Evolutionary conservation across 129 eudicot species (phyloP).

Genomic region (Heracleum sosnowskyi): DNA sequence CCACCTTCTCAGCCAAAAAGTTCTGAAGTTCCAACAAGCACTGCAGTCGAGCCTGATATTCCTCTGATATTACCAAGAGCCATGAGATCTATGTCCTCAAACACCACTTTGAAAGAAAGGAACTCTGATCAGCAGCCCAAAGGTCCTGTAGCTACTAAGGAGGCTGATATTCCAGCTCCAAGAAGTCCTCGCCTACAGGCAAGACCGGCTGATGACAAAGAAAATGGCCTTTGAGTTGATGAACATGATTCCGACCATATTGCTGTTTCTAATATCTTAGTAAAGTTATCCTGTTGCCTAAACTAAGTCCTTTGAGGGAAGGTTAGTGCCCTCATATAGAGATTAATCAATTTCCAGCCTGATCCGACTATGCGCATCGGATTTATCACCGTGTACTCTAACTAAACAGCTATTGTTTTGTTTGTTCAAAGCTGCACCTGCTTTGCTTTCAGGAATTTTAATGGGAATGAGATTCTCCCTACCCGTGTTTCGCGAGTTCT

Average conservation of each 20-base stretch:
- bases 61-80: conserved; percentile 81
- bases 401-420: neutral
- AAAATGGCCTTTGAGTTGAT: conserved; percentile 40
- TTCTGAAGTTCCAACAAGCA: conserved; percentile 28
- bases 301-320: neutral
- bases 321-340: neutral
- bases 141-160: conserved; percentile 26
- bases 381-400: neutral
- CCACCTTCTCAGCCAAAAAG: conserved; percentile 41
- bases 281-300: neutral
- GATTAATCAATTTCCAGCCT: conserved; percentile 18
- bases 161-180: conserved; percentile 29
- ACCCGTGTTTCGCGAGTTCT: neutral
- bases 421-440: neutral
- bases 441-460: neutral
- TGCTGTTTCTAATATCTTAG: neutral
- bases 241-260: neutral
- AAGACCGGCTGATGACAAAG: conserved; percentile 48
- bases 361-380: neutral
- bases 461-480: neutral
- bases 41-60: conserved; percentile 30
- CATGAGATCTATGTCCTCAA: conserved; percentile 48
- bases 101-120: conserved; percentile 46
- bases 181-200: conserved; percentile 35
- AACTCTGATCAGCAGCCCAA: conserved; percentile 42